These are phyloP conservation scores for Neurospora cerealis DNA, from an alignment of 495 filamentous ascomycete genomes.

Conservation along the genomic window DNA sequence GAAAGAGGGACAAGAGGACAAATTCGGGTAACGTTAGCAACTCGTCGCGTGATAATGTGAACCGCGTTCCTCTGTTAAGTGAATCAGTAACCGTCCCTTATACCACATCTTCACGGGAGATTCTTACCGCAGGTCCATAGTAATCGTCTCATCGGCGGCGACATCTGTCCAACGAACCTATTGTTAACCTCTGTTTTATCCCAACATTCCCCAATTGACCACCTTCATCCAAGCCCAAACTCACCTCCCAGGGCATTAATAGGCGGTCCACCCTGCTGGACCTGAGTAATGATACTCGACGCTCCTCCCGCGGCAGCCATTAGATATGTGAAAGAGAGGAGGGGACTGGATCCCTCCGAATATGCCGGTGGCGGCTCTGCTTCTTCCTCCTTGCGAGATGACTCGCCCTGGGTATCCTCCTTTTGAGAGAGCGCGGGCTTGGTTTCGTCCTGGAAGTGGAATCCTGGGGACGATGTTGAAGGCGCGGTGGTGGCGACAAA, in stretches of 20 bases:
- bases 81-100: conserved; percentile 15
- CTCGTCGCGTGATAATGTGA: conserved; percentile 88
- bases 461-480: conserved; percentile 18
- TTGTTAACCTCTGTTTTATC: neutral
- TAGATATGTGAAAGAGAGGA: conserved; percentile 89
- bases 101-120: no score
- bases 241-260: conserved; percentile 83
- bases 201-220: conserved; percentile 3
- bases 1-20: conserved; percentile 95
- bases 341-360: conserved; percentile 84
- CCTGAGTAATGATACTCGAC: conserved; percentile 97
- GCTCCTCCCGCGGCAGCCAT: conserved; percentile 96
- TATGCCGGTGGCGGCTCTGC: conserved; percentile 92
- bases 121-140: conserved; percentile 79
- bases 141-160: conserved; percentile 89
- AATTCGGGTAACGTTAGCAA: conserved; percentile 93
- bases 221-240: conserved; percentile 16
- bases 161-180: conserved; percentile 46
- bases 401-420: conserved; percentile 66
- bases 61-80: conserved; percentile 68
- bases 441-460: conserved; percentile 50
- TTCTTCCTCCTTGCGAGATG: conserved; percentile 60
- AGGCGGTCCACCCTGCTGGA: conserved; percentile 82
- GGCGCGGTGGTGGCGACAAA: conserved; percentile 26
- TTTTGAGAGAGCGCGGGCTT: conserved; percentile 58